Evolutionary conservation across 225 moss, liverwort and hornwort genomes (phyloP).

Genomic region (Thuidium tamariscinum): DNA sequence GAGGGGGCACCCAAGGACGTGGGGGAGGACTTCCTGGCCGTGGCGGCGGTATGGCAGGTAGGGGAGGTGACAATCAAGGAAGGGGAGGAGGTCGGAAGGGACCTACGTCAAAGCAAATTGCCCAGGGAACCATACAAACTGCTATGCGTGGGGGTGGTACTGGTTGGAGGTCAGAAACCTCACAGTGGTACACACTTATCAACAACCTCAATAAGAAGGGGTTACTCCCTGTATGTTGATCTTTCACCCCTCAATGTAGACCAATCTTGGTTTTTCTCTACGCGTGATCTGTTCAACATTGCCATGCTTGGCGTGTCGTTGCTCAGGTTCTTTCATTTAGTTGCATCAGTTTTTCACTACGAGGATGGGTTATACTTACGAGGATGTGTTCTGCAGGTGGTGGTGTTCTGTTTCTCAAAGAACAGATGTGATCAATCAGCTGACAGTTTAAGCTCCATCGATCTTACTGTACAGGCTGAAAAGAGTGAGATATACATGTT

Average conservation of each 20-base stretch:
- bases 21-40: conserved; percentile 51
- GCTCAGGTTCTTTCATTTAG: neutral
- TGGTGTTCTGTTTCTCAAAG: conserved; percentile 98
- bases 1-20: conserved; percentile 45
- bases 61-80: conserved; percentile 42
- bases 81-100: conserved; percentile 44
- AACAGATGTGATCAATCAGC: conserved; percentile 95
- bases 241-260: conserved; percentile 9
- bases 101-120: conserved; percentile 46
- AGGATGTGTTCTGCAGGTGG: conserved; percentile 45
- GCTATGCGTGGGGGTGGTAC: conserved; percentile 64
- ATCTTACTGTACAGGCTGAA: conserved; percentile 80
- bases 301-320: neutral
- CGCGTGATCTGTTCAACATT: neutral
- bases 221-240: conserved; percentile 82
- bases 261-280: neutral
- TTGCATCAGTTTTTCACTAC: neutral
- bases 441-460: conserved; percentile 90
- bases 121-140: conserved; percentile 43
- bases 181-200: conserved; percentile 98
- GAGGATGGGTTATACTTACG: neutral
- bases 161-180: conserved; percentile 96
- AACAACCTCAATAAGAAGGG: conserved; percentile 96
- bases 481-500: conserved; percentile 92
- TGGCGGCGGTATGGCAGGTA: conserved; percentile 38